Evolutionary conservation across 1,139 yeast species (phyloP).

Genomic region (Candida labiduridarum): DNA sequence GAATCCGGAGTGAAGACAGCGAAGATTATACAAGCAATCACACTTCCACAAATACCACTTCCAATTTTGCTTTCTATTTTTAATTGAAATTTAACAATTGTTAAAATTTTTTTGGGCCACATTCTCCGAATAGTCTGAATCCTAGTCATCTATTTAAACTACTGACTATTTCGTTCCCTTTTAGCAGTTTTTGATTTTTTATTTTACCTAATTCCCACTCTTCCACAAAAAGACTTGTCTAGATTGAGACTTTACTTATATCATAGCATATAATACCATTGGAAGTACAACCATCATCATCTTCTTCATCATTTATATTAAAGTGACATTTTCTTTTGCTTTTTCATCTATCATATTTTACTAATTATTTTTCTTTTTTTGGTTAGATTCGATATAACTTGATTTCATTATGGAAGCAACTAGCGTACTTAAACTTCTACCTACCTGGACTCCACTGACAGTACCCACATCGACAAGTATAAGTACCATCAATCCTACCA

Average conservation of each 20-base stretch:
- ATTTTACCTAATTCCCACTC: too few species aligned
- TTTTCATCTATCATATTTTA: not conserved
- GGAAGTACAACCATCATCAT: not conserved
- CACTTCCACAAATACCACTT: too few species aligned
- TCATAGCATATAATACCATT: too few species aligned
- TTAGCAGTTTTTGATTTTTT: too few species aligned
- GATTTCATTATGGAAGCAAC: constrained; percentile 1
- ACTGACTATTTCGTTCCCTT: too few species aligned
- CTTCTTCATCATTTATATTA: not conserved
- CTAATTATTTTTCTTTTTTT: not conserved
- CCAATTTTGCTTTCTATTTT: too few species aligned
- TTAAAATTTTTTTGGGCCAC: too few species aligned
- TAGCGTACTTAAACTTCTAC: constrained; percentile 7
- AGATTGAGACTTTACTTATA: not conserved
- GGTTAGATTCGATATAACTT: not conserved
- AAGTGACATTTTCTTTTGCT: not conserved
- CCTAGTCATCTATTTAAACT: too few species aligned
- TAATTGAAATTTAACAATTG: too few species aligned
- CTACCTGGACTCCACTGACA: constrained; percentile 23
- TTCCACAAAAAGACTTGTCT: not conserved
- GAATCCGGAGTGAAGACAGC: too few species aligned
- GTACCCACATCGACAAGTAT: constrained; percentile 17
- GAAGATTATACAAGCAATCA: too few species aligned
- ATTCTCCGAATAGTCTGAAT: too few species aligned
- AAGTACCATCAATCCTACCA: constrained; percentile 22